Evolutionary conservation across 192 early-diverging fungal species (phyloP).

Genomic region (Entrophospora sp.): DNA sequence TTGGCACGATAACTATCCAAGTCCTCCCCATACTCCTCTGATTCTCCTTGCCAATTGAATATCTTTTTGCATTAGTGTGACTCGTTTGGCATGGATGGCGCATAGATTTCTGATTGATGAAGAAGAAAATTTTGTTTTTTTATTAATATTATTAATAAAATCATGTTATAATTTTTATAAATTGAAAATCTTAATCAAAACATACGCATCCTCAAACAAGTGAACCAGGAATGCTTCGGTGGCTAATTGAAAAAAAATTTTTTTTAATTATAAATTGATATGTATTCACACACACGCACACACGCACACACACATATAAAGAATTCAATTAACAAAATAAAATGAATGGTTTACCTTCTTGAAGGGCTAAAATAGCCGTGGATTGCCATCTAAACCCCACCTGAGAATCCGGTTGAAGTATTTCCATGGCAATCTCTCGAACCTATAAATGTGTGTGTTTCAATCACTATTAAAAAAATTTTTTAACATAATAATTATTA

Average conservation of each 20-base stretch:
- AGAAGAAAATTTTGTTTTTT: not conserved
- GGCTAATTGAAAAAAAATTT: slow-evolving; percentile 23
- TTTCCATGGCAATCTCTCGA: slow-evolving; percentile 54
- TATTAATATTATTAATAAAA: not conserved
- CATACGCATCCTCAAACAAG: slow-evolving; percentile 82
- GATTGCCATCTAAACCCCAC: slow-evolving; percentile 63
- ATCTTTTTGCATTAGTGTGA: slow-evolving; percentile 87
- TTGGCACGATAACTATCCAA: slow-evolving; percentile 30
- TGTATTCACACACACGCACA: too few species aligned
- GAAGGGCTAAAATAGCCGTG: slow-evolving; percentile 66
- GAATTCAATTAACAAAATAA: too few species aligned
- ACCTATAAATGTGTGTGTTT: slow-evolving; percentile 29
- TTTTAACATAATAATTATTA: slow-evolving; percentile 1
- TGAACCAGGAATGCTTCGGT: slow-evolving; percentile 76
- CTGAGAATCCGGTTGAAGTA: slow-evolving; percentile 26
- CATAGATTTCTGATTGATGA: slow-evolving; percentile 61
- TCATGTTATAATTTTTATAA: not conserved
- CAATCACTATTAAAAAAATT: not conserved
- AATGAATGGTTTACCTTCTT: slow-evolving; percentile 38
- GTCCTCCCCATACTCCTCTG: slow-evolving; percentile 71
- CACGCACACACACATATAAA: not conserved
- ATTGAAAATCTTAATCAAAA: too few species aligned
- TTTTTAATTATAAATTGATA: not conserved
- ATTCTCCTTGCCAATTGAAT: slow-evolving; percentile 86
- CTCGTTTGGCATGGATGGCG: slow-evolving; percentile 90